Base-by-base conservation (phyloP, 202 grass and related monocot genomes). In the Elaeis oleifera region DNA sequence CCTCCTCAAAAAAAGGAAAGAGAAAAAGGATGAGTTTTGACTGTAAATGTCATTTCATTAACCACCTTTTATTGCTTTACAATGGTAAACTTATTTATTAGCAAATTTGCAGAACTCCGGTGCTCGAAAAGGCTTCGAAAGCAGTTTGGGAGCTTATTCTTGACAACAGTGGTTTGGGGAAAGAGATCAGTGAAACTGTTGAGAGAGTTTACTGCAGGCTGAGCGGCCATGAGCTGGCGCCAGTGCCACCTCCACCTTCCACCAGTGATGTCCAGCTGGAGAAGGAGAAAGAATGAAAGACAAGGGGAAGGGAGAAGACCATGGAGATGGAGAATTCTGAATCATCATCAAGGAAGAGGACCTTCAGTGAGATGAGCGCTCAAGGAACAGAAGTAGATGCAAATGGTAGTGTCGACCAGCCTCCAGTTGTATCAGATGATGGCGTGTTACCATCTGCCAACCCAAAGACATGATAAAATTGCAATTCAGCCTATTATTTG, bases 71-170 rank as follows among this genome's bases (percentile, higher is more conserved):
- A 11, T 36, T 36, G 32, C 15, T 6, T n/a, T 50, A 18, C 8
- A 19, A 52, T 51, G 17, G 51, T 25, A 29, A 50, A 26, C 4
- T 50, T 17, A 49, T 54, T 49, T 23, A 58, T 39, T n/a, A 13
- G 31, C 18, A 56, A 51, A 18, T 72, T 75, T 75, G 77, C 85
- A 99, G 94, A 75, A 89, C 82, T 62, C 85, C 88, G 0, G 85
- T 97, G 63, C 88, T 97, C 56, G 94, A 97, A 69, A 97, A 97
- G 76, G 94, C 82, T 51, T 97, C 88, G 0, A 89, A 83, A 75
- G 88, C 80, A 0, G 88, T 99, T 54, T 99, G 94, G 94, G 94
- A 92, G 48, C 72, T 99, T 58, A 99, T 99, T 77, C 78, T 90
- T 3, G 88, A 85, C 50, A 79, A 68, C 21, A 82, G 50, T 1